Conservation (phyloP, 345 rosid species). For the Arabidopsis arenosa region DNA sequence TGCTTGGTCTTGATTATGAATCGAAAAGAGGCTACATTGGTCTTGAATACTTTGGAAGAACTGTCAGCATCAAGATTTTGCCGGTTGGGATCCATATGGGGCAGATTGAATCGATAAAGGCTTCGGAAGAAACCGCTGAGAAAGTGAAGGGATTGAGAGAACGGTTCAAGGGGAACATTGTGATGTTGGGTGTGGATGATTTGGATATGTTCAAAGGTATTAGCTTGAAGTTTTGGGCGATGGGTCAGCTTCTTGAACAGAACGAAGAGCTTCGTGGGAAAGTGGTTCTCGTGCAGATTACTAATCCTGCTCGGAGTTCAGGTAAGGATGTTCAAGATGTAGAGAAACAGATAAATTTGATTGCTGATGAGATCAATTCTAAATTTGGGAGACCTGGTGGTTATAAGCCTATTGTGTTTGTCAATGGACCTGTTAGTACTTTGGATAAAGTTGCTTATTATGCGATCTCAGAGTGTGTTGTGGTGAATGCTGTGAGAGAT, state of each 20-base stretch:
- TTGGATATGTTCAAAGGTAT: constrained; percentile 83
- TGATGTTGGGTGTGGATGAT: constrained; percentile 84
- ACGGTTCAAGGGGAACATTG: constrained; percentile 53
- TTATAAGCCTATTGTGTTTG: constrained; percentile 66
- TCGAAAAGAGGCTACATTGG: constrained; percentile 89
- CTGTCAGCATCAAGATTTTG: constrained; percentile 75
- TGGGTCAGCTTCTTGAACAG: constrained; percentile 66
- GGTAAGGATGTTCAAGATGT: constrained; percentile 80
- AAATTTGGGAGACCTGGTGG: constrained; percentile 62
- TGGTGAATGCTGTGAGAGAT: constrained; percentile 82
- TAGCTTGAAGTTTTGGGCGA: constrained; percentile 69
- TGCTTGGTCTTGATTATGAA: constrained; percentile 77
- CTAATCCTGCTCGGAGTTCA: constrained; percentile 78
- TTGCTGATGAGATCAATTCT: constrained; percentile 56
- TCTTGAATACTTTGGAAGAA: constrained; percentile 75
- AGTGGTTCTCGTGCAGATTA: constrained; percentile 74
- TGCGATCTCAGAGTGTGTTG: constrained; percentile 73
- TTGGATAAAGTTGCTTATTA: constrained; percentile 72
- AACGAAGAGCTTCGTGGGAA: constrained; percentile 53
- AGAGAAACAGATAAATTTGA: constrained; percentile 48
- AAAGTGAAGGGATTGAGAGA: constrained; percentile 65
- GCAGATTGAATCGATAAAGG: constrained; percentile 59
- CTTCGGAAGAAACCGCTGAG: constrained; percentile 47
- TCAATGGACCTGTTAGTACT: constrained; percentile 60
- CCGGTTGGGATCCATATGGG: constrained; percentile 84